Evolutionary conservation across 257 asterid genomes (phyloP).

Genomic region (Cruciata laevipes): DNA sequence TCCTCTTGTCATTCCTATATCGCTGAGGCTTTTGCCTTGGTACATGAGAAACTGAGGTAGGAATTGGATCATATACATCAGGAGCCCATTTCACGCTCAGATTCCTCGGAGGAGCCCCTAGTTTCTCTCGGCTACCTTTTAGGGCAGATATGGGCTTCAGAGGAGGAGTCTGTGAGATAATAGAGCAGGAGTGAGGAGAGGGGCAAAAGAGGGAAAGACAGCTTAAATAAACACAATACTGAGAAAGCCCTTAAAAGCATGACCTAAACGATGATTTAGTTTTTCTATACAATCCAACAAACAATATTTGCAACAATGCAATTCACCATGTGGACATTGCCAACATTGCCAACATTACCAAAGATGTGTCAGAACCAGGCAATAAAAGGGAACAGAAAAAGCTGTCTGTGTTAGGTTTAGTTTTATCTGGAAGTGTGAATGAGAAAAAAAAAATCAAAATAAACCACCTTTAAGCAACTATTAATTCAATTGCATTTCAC

Average conservation of each 20-base stretch:
- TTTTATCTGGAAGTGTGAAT: background rate
- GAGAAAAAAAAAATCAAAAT: background rate
- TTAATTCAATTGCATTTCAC: background rate
- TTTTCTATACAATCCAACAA: slow-evolving; percentile 7
- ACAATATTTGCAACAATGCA: slow-evolving; percentile 1
- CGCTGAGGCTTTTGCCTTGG: slow-evolving; percentile 51
- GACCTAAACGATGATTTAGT: slow-evolving; percentile 3
- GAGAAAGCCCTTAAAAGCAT: slow-evolving; percentile 8
- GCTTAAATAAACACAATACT: slow-evolving; percentile 9
- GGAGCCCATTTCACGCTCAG: slow-evolving; percentile 80
- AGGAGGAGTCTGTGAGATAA: slow-evolving; percentile 47
- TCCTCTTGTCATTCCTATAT: slow-evolving; percentile 49
- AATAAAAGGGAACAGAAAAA: background rate
- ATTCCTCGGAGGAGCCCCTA: slow-evolving; percentile 47
- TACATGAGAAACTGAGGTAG: slow-evolving; percentile 73
- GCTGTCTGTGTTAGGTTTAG: background rate
- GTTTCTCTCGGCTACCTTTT: slow-evolving; percentile 94
- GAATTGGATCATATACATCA: slow-evolving; percentile 87
- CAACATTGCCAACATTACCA: background rate
- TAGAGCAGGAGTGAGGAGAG: slow-evolving; percentile 18
- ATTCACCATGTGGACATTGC: background rate
- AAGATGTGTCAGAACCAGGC: background rate
- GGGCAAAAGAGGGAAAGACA: background rate
- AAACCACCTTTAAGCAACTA: background rate
- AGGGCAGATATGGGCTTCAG: slow-evolving; percentile 71